Base-by-base conservation (phyloP, 768 basidiomycete genomes). In the Strobilomyces confusus region DNA sequence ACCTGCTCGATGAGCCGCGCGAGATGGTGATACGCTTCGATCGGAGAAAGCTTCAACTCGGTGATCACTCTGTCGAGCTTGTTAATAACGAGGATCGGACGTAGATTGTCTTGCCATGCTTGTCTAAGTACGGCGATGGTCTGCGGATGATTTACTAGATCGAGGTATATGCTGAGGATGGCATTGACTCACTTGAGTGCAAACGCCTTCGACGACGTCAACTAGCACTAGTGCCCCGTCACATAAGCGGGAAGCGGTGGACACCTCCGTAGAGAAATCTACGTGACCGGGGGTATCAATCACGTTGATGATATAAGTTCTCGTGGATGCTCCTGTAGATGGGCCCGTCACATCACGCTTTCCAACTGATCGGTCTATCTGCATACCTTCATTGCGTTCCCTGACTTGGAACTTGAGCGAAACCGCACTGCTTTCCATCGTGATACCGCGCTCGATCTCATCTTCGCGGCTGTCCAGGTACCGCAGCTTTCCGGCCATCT, bases 221-320 rank as follows among this genome's bases (percentile, higher is more conserved):
- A 99, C 93, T 6, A 99, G 75, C 37, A 99, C 89, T 7, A 99
- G 78, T 2, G 95, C 93, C 14, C 97, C 97, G 70, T 98, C 97
- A 61, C 94, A 97, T 23, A 99, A 67, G 45, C 95, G 77, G 13
- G 94, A 91, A 20, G 95, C 94, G 1, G 92, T 90, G 1, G 94
- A 98, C 0, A 99, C 97, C 67, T 98, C 97, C 51, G 87, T 93
- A 0, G 94, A 95, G 61, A 99, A 99, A 70, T 98, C 97, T 22
- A 99, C 95, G 73, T 99, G 97, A 4, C 97, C 97, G 15, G 97
- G 97, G 0, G 97, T 98, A 70, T 99, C 97, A 58, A 99, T 95
- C 79, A 98, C 87, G 67, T 97, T 98, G 49, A 98, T 81, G 43
- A 88, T 77, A 72, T 89, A 97, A 22, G 84, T 87, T 65, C 77